Percentiles rank a stretch among this genome's conserved stretches.
Conservation (phyloP, 2,329 filamentous ascomycete genomes). For the Arthroderma sp. region DNA sequence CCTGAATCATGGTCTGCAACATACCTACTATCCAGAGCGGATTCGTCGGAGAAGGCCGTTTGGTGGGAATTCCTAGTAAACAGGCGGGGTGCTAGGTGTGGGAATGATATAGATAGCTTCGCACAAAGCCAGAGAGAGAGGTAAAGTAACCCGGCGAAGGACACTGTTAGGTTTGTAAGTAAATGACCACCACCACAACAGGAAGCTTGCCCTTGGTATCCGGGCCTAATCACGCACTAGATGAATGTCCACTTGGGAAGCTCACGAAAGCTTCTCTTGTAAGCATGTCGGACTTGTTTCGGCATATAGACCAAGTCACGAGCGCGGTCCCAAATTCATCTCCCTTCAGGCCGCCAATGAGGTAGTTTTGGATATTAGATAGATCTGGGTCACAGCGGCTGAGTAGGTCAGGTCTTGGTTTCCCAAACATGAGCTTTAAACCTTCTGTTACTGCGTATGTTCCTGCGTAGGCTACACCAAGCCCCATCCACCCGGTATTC, state of each 20-base stretch:
- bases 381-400: conserved; percentile 66
- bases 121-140: conserved; percentile 72
- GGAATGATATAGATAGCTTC: conserved; percentile 35
- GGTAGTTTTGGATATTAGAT: conserved; percentile 43
- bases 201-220: too few relatives aligned
- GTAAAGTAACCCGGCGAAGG: conserved; percentile 71
- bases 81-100: conserved; percentile 24
- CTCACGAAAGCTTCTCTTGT: conserved; percentile 73
- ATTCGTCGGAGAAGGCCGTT: conserved; percentile 3
- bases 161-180: conserved; percentile 30
- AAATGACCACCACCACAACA: too few relatives aligned
- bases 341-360: conserved; percentile 48
- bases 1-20: background rate
- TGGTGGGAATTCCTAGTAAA: conserved; percentile 14
- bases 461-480: conserved; percentile 57
- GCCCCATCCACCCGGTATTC: conserved; percentile 71
- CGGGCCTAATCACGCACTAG: conserved; percentile 33
- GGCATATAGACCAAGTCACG: conserved; percentile 66
- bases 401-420: conserved; percentile 50
- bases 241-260: conserved; percentile 67
- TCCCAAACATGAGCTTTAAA: conserved; percentile 63
- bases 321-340: conserved; percentile 49
- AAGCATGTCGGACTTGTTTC: conserved; percentile 41
- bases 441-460: conserved; percentile 73
- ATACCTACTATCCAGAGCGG: background rate